Percentiles rank a stretch among this genome's conserved stretches.
phyloP scores from a whole-genome alignment of 2,329 filamentous ascomycete genomes.

The Clarireedia paspali region DNA sequence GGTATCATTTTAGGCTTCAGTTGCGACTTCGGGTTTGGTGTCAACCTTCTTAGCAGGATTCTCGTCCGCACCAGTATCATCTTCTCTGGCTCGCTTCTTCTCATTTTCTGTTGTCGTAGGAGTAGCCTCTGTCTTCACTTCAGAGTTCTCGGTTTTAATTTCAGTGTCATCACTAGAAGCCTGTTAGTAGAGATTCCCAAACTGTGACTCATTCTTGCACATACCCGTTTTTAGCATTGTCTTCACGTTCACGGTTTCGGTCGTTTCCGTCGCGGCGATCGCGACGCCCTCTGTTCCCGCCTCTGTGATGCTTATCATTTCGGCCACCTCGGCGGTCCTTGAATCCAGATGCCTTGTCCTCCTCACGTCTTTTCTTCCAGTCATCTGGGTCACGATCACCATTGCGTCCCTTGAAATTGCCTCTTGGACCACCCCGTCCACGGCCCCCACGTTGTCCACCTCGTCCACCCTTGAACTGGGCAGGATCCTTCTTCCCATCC shows the following conservation, averaged over 20 bases:
- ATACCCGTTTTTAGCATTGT: slow-evolving; percentile 27
- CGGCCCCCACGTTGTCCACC: slow-evolving; percentile 15
- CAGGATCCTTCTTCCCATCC: slow-evolving; percentile 58
- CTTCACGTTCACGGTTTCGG: slow-evolving; percentile 31
- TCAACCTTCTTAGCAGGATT: slow-evolving; percentile 57
- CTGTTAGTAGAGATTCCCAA: slow-evolving; percentile 10
- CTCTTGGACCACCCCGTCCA: slow-evolving; percentile 10
- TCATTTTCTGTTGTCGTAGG: slow-evolving; percentile 8
- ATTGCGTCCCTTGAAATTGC: slow-evolving; percentile 27
- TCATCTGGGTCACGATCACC: slow-evolving; percentile 43
- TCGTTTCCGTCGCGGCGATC: slow-evolving; percentile 28
- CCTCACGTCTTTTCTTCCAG: slow-evolving; percentile 57
- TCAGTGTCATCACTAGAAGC: slow-evolving; percentile 14
- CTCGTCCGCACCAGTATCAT: slow-evolving; percentile 40
- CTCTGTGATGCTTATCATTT: slow-evolving; percentile 2
- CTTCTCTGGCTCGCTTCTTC: slow-evolving; percentile 32
- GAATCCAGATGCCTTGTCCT: slow-evolving; percentile 55
- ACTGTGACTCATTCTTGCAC: not conserved
- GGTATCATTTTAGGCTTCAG: slow-evolving; percentile 22
- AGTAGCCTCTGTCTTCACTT: slow-evolving; percentile 19
- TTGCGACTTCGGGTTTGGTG: slow-evolving; percentile 21
- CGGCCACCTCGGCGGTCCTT: slow-evolving; percentile 33
- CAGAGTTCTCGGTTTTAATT: slow-evolving; percentile 8
- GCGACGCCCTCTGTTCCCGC: slow-evolving; percentile 35
- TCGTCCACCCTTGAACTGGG: slow-evolving; percentile 28